phyloP scores from a whole-genome alignment of 805 yeast species.

The Saturnispora gosingensis region DNA sequence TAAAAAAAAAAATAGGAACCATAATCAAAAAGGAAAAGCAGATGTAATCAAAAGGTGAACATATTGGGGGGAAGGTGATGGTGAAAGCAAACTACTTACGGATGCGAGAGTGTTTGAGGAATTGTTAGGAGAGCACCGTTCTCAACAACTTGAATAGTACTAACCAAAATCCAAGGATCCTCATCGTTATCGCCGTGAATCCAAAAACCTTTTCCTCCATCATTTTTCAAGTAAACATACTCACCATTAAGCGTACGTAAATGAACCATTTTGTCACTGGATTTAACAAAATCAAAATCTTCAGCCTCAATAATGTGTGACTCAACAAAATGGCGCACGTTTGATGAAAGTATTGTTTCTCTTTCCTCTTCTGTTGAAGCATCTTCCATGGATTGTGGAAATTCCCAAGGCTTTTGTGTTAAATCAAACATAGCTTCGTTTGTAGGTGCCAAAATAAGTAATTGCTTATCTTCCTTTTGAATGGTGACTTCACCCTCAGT shows the following conservation, averaged over 20 bases:
- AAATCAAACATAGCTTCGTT: constrained; percentile 48
- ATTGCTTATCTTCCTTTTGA: constrained; percentile 12
- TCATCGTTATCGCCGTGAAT: constrained; percentile 23
- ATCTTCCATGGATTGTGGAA: constrained; percentile 41
- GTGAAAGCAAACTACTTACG: constrained; percentile 16
- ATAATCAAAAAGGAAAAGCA: background rate
- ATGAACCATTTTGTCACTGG: constrained; percentile 18
- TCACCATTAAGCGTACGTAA: constrained; percentile 29
- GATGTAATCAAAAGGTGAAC: background rate
- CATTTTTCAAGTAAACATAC: constrained; percentile 28
- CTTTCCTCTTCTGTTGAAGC: constrained; percentile 28
- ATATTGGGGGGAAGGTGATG: background rate
- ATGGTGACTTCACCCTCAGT: constrained; percentile 7
- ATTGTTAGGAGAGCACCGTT: constrained; percentile 41
- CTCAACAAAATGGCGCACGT: constrained; percentile 49
- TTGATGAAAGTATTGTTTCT: constrained; percentile 41
- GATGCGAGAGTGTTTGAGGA: constrained; percentile 30
- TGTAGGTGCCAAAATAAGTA: constrained; percentile 64
- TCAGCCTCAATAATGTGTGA: constrained; percentile 46
- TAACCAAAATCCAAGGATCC: constrained; percentile 30
- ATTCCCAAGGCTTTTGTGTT: constrained; percentile 70
- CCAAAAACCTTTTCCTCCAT: constrained; percentile 6
- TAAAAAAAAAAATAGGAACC: background rate
- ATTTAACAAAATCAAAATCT: constrained; percentile 7
- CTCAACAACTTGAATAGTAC: constrained; percentile 28